Evolutionary conservation across 2,329 filamentous ascomycete species (phyloP).

Genomic region (Nothopassalora personata): DNA sequence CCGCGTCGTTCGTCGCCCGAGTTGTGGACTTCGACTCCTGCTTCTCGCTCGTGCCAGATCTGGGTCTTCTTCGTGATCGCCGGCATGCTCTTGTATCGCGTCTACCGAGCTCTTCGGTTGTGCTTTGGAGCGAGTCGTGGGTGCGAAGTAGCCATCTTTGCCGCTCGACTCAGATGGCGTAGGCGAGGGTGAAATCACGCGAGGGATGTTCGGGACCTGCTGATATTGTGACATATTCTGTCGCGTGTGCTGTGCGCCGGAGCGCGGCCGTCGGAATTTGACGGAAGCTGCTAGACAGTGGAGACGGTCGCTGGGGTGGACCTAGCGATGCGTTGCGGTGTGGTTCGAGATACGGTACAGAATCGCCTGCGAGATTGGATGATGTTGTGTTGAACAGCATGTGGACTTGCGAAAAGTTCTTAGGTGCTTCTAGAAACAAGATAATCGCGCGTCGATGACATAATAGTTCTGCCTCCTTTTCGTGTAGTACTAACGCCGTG

Average conservation of each 20-base stretch:
- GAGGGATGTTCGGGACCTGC: conserved; percentile 69
- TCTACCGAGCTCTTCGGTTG: conserved; percentile 55
- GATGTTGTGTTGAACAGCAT: neutral
- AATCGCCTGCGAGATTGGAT: neutral
- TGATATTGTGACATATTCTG: conserved; percentile 39
- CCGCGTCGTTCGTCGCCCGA: conserved; percentile 27
- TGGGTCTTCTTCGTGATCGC: conserved; percentile 39
- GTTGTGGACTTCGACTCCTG: conserved; percentile 64
- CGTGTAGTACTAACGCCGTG: neutral
- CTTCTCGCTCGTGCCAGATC: conserved; percentile 57
- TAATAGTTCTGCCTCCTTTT: neutral
- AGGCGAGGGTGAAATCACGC: conserved; percentile 85
- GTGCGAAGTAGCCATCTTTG: conserved; percentile 61
- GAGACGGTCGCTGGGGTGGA: neutral
- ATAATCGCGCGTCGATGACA: neutral
- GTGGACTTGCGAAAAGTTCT: neutral
- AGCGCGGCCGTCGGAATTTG: neutral
- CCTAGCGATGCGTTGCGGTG: neutral
- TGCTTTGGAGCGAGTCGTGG: conserved; percentile 71
- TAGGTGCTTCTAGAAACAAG: neutral
- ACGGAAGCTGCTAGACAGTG: conserved; percentile 3
- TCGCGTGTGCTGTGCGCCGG: conserved; percentile 4
- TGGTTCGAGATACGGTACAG: neutral
- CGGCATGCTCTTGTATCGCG: conserved; percentile 56
- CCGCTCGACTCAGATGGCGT: conserved; percentile 58